Percentiles rank a stretch among this genome's conserved stretches.
Evolutionary conservation across 176 grass and related monocot species (phyloP).

Genomic region (Canna indica): DNA sequence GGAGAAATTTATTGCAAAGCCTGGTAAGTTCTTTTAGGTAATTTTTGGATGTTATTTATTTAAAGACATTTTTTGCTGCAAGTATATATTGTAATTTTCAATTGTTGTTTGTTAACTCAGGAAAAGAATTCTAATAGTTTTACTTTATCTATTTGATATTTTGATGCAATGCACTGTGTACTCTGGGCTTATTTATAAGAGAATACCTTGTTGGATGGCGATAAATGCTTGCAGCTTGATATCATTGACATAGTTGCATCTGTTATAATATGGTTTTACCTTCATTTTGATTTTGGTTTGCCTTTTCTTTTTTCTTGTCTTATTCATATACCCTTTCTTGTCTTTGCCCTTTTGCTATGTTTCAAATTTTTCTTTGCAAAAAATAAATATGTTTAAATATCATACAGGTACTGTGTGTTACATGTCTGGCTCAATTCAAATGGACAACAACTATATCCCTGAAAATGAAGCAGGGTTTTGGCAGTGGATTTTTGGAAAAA

Average conservation of each 20-base stretch:
- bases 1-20: conserved; percentile 70
- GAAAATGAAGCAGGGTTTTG: conserved; percentile 88
- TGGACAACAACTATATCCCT: conserved; percentile 76
- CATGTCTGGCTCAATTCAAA: conserved; percentile 74
- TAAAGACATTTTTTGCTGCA: neutral
- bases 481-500: conserved; percentile 96
- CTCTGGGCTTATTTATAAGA: neutral
- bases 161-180: neutral
- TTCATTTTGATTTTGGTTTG: neutral
- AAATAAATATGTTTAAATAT: too few species aligned
- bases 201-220: neutral
- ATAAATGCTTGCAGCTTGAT: neutral
- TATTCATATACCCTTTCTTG: neutral
- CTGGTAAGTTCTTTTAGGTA: conserved; percentile 39
- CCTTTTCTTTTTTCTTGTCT: neutral
- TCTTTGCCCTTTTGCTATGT: neutral
- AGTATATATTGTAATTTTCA: too few species aligned
- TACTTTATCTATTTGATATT: neutral
- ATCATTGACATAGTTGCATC: too few species aligned
- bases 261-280: neutral
- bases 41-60: neutral
- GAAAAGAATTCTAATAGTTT: neutral
- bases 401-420: conserved; percentile 65
- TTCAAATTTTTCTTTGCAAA: too few species aligned
- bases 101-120: neutral